Conservation (phyloP, 2,329 filamentous ascomycete species). For the Gnomoniopsis smithogilvyi region DNA sequence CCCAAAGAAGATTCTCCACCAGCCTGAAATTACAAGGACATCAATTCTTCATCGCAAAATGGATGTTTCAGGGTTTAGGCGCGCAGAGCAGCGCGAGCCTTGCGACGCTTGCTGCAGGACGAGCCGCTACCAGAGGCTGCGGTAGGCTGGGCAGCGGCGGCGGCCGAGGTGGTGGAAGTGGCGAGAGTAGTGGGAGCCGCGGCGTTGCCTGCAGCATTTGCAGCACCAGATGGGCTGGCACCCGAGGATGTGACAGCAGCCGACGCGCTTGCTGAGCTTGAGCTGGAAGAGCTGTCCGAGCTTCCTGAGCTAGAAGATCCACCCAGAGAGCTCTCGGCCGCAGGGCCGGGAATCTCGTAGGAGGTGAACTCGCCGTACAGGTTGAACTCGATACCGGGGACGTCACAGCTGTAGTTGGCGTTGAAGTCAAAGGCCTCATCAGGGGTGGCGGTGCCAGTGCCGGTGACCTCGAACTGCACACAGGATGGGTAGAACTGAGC, state of each 20-base stretch:
- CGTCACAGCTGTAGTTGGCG: slow-evolving; percentile 17
- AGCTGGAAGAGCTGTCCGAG: slow-evolving; percentile 14
- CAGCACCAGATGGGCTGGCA: slow-evolving; percentile 8
- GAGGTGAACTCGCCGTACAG: slow-evolving; percentile 18
- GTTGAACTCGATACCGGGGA: slow-evolving; percentile 26
- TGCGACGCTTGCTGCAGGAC: not conserved
- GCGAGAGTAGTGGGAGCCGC: not conserved
- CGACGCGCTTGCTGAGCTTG: slow-evolving; percentile 19
- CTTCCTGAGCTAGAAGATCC: slow-evolving; percentile 7
- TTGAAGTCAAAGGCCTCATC: slow-evolving; percentile 33
- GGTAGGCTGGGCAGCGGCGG: not conserved
- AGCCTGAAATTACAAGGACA: no score
- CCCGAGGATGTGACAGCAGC: slow-evolving; percentile 8
- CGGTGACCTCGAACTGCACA: slow-evolving; percentile 40
- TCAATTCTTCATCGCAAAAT: not conserved
- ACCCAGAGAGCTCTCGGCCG: slow-evolving; percentile 21
- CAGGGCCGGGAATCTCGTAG: slow-evolving; percentile 26
- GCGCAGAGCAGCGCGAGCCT: not conserved
- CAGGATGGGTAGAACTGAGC: slow-evolving; percentile 49
- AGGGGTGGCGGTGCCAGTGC: slow-evolving; percentile 29
- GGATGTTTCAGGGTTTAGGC: not conserved
- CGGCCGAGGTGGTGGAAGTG: not conserved
- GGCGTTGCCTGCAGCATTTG: not conserved
- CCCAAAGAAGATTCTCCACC: no score
- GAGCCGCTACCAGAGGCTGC: not conserved